phyloP scores from a whole-genome alignment of 2,329 filamentous ascomycete genomes.

The Cordyceps javanica region DNA sequence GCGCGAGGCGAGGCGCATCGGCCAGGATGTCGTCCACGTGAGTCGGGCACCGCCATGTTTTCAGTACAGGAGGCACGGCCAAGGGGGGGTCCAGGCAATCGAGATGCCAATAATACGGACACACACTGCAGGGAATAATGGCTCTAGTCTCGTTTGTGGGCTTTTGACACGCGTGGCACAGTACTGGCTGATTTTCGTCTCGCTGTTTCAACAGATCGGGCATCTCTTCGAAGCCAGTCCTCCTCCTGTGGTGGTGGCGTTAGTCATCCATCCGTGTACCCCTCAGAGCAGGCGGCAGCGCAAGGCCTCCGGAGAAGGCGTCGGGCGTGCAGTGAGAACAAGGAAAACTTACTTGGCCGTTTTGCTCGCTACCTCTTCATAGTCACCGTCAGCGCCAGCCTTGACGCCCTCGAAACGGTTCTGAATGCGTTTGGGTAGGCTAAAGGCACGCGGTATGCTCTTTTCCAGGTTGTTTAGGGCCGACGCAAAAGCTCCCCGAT shows the following conservation, averaged over 20 bases:
- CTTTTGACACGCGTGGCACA: slow-evolving; percentile 71
- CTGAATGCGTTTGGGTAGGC: slow-evolving; percentile 64
- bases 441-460: slow-evolving; percentile 66
- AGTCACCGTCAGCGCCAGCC: slow-evolving; percentile 71
- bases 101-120: slow-evolving; percentile 78
- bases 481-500: slow-evolving; percentile 52
- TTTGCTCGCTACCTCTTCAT: slow-evolving; percentile 64
- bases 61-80: slow-evolving; percentile 67
- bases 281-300: not conserved
- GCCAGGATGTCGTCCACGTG: slow-evolving; percentile 73
- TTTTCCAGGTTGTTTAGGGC: slow-evolving; percentile 61
- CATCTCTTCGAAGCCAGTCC: slow-evolving; percentile 51
- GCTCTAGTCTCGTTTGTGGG: slow-evolving; percentile 55
- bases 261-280: not conserved
- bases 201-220: slow-evolving; percentile 63
- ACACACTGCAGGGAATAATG: slow-evolving; percentile 83
- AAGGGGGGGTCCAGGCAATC: slow-evolving; percentile 86
- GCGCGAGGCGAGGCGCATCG: slow-evolving; percentile 50
- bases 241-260: slow-evolving; percentile 34
- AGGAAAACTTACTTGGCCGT: slow-evolving; percentile 50
- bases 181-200: slow-evolving; percentile 69
- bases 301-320: not conserved
- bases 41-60: slow-evolving; percentile 82
- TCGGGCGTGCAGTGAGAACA: not conserved
- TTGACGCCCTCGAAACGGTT: slow-evolving; percentile 74